These are phyloP conservation scores for Stipa capillata DNA, from an alignment of 176 grass and related monocot genomes.

Conservation along the genomic window DNA sequence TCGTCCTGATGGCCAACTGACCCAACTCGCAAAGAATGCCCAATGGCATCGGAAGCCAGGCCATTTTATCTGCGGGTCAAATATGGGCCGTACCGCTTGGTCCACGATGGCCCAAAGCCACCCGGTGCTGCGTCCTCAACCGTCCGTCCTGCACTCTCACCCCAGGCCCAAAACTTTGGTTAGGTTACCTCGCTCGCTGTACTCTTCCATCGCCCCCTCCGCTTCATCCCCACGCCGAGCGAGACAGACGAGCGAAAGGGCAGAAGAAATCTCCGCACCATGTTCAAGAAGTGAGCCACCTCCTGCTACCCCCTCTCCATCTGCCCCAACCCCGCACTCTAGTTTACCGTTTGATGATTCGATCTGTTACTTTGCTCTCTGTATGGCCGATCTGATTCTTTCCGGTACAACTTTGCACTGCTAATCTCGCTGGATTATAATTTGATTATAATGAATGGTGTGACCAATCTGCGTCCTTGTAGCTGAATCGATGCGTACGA, in stretches of 20 bases:
- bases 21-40: too few relatives aligned
- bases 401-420: background rate
- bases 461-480: too few relatives aligned
- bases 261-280: background rate
- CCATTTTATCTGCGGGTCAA: too few relatives aligned
- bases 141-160: too few relatives aligned
- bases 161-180: too few relatives aligned
- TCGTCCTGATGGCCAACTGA: too few relatives aligned
- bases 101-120: too few relatives aligned
- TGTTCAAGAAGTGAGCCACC: conserved; percentile 60
- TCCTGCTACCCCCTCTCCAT: background rate
- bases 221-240: background rate
- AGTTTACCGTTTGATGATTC: background rate
- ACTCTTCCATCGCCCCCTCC: background rate
- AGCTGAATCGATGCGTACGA: too few relatives aligned
- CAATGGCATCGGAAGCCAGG: too few relatives aligned
- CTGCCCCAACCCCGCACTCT: background rate
- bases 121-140: too few relatives aligned
- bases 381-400: conserved; percentile 1
- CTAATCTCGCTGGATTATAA: background rate
- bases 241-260: background rate
- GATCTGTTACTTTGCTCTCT: background rate
- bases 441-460: too few relatives aligned
- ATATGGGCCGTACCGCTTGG: too few relatives aligned
- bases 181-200: background rate